Conservation (phyloP, 768 basidiomycete genomes). For the Botryobasidium botryosum region DNA sequence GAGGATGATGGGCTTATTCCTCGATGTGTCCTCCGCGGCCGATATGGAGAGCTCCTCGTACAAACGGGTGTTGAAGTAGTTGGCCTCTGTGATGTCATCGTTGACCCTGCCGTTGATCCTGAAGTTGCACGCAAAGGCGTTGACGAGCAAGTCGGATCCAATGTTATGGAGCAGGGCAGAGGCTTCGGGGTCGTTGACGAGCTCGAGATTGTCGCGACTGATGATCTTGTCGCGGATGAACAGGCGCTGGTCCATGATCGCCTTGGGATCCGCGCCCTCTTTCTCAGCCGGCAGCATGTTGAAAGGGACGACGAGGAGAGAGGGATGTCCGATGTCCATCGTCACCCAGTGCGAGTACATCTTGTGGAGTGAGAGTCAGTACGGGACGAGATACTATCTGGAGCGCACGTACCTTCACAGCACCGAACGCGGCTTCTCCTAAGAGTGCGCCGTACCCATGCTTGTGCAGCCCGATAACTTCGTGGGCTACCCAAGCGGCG, state of each 20-base stretch:
- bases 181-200: neutral
- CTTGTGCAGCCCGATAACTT: conserved; percentile 22
- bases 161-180: conserved; percentile 14
- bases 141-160: conserved; percentile 30
- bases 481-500: conserved; percentile 24
- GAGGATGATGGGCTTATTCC: conserved; percentile 18
- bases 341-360: conserved; percentile 27
- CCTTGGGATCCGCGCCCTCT: neutral
- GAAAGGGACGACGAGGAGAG: conserved; percentile 21
- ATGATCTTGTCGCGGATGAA: conserved; percentile 20
- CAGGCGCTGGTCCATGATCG: neutral
- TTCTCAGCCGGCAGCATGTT: conserved; percentile 1
- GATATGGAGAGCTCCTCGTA: conserved; percentile 25
- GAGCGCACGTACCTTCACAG: conserved; percentile 20
- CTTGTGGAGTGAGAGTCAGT: conserved; percentile 12
- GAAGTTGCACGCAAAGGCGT: conserved; percentile 31
- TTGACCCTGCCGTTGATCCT: conserved; percentile 19
- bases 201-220: conserved; percentile 17
- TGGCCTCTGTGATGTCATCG: conserved; percentile 26
- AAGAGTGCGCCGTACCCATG: conserved; percentile 28
- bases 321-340: conserved; percentile 22
- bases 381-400: neutral
- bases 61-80: conserved; percentile 25
- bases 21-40: conserved; percentile 14
- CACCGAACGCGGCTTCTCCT: conserved; percentile 25